These are phyloP conservation scores for Hyphopichia burtonii DNA, from an alignment of 1,139 yeast species.

Conservation along the genomic window DNA sequence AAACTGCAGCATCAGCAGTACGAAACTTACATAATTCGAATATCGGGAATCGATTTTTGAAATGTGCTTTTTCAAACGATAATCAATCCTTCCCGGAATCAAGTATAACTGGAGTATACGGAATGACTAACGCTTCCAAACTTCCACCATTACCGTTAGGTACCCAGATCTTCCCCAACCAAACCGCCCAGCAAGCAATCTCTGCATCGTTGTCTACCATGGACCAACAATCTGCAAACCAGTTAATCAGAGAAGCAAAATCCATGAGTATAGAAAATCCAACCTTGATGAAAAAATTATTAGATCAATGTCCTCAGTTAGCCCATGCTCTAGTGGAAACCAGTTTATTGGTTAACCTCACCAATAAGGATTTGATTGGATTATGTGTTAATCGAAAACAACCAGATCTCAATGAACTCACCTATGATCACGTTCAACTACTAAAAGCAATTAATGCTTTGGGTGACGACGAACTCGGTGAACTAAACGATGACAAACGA, in stretches of 20 bases:
- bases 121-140: constrained; percentile 12
- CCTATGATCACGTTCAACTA: constrained; percentile 49
- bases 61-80: constrained; percentile 70
- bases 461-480: constrained; percentile 60
- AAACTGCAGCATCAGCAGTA: constrained; percentile 89
- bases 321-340: constrained; percentile 82
- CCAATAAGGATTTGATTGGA: constrained; percentile 55
- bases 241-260: constrained; percentile 61
- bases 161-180: constrained; percentile 50
- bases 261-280: constrained; percentile 64
- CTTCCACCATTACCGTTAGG: constrained; percentile 50
- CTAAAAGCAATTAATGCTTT: constrained; percentile 58
- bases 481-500: constrained; percentile 60
- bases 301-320: constrained; percentile 74
- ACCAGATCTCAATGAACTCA: constrained; percentile 41
- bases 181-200: constrained; percentile 60
- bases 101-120: constrained; percentile 8
- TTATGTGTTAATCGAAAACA: constrained; percentile 34
- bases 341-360: constrained; percentile 57
- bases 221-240: constrained; percentile 56
- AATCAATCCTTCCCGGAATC: constrained; percentile 10
- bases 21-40: constrained; percentile 80
- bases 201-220: constrained; percentile 57
- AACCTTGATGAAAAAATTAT: constrained; percentile 57
- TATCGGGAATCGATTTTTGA: constrained; percentile 68